Evolutionary conservation across 1,284 basidiomycete species (phyloP).

Genomic region (Sanghuangporus baumii): DNA sequence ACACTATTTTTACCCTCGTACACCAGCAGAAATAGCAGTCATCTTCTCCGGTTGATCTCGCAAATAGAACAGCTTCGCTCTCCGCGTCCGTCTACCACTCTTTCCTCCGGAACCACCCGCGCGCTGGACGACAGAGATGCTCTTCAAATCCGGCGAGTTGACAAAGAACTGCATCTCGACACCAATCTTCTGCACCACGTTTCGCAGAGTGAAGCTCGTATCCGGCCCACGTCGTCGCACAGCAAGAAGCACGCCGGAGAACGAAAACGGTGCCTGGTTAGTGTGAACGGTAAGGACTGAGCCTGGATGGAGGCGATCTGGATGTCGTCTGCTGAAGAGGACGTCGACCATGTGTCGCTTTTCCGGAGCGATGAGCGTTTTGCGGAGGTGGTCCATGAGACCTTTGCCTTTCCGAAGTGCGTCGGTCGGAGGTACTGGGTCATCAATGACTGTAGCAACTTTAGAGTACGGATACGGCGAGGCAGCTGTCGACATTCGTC

Average conservation of each 20-base stretch:
- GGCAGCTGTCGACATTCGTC: slow-evolving; percentile 13
- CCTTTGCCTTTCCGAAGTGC: slow-evolving; percentile 65
- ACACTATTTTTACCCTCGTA: slow-evolving; percentile 25
- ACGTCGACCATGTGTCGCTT: slow-evolving; percentile 62
- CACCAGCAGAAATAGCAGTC: slow-evolving; percentile 62
- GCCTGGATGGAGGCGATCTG: slow-evolving; percentile 66
- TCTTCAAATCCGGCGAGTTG: slow-evolving; percentile 79
- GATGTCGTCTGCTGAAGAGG: slow-evolving; percentile 66
- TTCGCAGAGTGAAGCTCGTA: slow-evolving; percentile 79
- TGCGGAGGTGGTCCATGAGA: slow-evolving; percentile 70
- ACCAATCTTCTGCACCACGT: slow-evolving; percentile 83
- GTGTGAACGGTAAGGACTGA: slow-evolving; percentile 75
- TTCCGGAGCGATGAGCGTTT: slow-evolving; percentile 59
- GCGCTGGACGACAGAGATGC: slow-evolving; percentile 68
- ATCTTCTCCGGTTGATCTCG: slow-evolving; percentile 77
- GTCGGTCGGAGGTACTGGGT: slow-evolving; percentile 36
- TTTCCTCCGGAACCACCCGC: slow-evolving; percentile 43
- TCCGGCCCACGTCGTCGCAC: slow-evolving; percentile 77
- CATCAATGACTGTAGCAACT: slow-evolving; percentile 49
- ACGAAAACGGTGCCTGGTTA: slow-evolving; percentile 67
- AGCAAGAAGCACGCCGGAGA: slow-evolving; percentile 82
- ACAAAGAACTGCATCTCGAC: slow-evolving; percentile 89
- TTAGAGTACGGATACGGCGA: slow-evolving; percentile 72
- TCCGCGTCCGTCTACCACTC: slow-evolving; percentile 48
- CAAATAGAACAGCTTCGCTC: slow-evolving; percentile 76